A percentile compares a stretch with the other conserved stretches of the same genome.
Evolutionary conservation across 129 eudicot species (phyloP).

Genomic region (Tagetes patula): DNA sequence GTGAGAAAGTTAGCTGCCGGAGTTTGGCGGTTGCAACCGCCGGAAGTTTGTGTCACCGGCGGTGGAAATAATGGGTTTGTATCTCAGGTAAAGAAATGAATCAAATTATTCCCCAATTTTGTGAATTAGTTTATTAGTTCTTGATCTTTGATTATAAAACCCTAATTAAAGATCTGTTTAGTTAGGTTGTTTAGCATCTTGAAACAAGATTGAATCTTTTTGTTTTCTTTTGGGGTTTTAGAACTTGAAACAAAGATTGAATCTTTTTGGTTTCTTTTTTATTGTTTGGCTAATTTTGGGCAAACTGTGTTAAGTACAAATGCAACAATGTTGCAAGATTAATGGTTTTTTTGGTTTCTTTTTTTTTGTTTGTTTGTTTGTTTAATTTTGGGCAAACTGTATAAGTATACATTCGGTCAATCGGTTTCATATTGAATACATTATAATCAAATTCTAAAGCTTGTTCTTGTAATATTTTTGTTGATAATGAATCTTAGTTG

Average conservation of each 20-base stretch:
- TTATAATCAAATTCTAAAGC: not conserved
- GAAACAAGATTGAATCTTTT: too few species aligned
- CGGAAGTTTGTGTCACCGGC: slow-evolving; percentile 37
- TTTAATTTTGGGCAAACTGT: not conserved
- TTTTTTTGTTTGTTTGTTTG: too few species aligned
- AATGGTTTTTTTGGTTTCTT: too few species aligned
- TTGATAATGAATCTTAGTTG: not conserved
- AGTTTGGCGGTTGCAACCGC: slow-evolving; percentile 73
- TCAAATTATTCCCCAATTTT: slow-evolving; percentile 6
- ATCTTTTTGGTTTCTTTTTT: not conserved
- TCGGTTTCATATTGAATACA: not conserved
- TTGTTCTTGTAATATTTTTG: slow-evolving; percentile 4
- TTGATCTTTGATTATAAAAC: slow-evolving; percentile 24
- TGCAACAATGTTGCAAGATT: too few species aligned
- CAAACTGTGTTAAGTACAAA: not conserved
- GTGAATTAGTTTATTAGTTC: slow-evolving; percentile 5
- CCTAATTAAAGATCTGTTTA: slow-evolving; percentile 22
- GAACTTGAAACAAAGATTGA: not conserved
- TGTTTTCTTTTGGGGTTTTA: not conserved
- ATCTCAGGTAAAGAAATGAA: slow-evolving; percentile 49
- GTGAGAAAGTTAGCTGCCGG: slow-evolving; percentile 79
- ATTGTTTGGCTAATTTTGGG: not conserved
- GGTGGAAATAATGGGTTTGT: slow-evolving; percentile 43
- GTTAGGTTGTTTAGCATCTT: not conserved
- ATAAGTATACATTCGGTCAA: not conserved